Percentiles rank a stretch among this genome's conserved stretches.
Conservation (phyloP, 1,284 basidiomycete species). For the Sporisorium scitamineum region DNA sequence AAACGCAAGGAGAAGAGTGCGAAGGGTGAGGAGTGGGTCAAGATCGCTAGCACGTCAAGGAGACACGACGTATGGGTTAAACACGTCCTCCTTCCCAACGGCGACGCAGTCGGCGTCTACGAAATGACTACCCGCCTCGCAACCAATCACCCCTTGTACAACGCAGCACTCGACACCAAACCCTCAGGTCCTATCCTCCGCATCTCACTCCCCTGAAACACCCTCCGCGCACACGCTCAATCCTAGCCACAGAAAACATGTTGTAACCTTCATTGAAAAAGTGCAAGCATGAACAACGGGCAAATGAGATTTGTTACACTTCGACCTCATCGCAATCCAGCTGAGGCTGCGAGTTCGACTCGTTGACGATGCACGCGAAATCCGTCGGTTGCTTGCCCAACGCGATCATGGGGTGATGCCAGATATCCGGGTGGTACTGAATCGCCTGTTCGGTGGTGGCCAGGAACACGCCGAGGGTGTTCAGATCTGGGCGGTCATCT, state of each 20-base stretch:
- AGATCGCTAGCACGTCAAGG: slow-evolving; percentile 16
- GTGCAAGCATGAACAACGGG: not conserved
- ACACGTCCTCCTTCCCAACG: not conserved
- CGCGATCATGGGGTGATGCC: slow-evolving; percentile 65
- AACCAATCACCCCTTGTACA: slow-evolving; percentile 21
- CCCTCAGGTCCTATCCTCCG: slow-evolving; percentile 17
- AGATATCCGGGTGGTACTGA: slow-evolving; percentile 60
- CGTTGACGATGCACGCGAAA: slow-evolving; percentile 66
- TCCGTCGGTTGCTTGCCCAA: slow-evolving; percentile 52
- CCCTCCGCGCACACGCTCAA: not conserved
- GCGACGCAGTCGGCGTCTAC: slow-evolving; percentile 2
- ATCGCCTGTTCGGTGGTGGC: slow-evolving; percentile 59
- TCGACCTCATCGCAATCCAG: slow-evolving; percentile 59
- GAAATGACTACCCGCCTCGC: slow-evolving; percentile 16
- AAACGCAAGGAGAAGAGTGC: not conserved
- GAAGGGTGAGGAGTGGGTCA: slow-evolving; percentile 13
- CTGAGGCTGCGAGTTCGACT: slow-evolving; percentile 38
- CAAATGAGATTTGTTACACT: slow-evolving; percentile 5
- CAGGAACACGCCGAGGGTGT: slow-evolving; percentile 53
- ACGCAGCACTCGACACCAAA: not conserved
- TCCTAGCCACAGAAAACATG: not conserved
- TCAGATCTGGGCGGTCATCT: slow-evolving; percentile 63
- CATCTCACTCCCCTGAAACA: slow-evolving; percentile 21
- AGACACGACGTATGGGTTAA: slow-evolving; percentile 24
- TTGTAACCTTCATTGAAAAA: not conserved